Evolutionary conservation across 805 yeast genomes (phyloP), one percentile per base, ranked within the genome.

Genomic region (Kodamaea kaohsiungensis): DNA sequence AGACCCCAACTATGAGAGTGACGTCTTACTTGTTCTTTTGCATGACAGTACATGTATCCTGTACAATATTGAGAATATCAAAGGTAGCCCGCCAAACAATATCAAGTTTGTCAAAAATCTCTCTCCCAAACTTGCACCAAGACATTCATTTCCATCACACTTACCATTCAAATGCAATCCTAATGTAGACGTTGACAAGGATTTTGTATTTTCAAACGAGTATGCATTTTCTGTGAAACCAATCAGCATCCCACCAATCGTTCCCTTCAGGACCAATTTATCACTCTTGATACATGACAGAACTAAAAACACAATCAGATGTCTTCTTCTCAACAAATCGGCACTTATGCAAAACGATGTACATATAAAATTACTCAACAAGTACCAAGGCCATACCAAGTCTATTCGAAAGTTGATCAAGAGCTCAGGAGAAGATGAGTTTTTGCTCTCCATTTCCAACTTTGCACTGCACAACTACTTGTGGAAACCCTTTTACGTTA

Each of bases 371-470:
- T 60, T 75, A 17, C 40, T 62, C 2, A 63, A 85, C 57, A 85
- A 87, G 59, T 82, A 87, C 52, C 90, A 96, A 1, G 98, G 98
- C 1, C 97, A 91, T 65, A 81, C 84, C 53, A 91, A 91, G 64
- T 89, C 97, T 0, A 85, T 92, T 18, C 83, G 82, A 59, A 79
- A 77, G 48, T 67, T 92, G 2, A 72, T 83, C 15, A 82, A 91
- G 61, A 87, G 96, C 0, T 72, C 83, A 25, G 65, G 73, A 1
- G 61, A 60, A 13, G 65, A 63, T 19, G 67, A 71, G 46, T 56
- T 74, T 1, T 52, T 75, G 40, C 59, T 76, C 12, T 75, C 79
- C 10, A 64, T 71, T 18, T 75, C 72, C 69, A 69, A 70, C 52
- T 76, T 73, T 53, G 67, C 75, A 1, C 61, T 64, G 43, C 64